Conservation (phyloP, 495 filamentous ascomycete species). For the Apiosordaria backusii region DNA sequence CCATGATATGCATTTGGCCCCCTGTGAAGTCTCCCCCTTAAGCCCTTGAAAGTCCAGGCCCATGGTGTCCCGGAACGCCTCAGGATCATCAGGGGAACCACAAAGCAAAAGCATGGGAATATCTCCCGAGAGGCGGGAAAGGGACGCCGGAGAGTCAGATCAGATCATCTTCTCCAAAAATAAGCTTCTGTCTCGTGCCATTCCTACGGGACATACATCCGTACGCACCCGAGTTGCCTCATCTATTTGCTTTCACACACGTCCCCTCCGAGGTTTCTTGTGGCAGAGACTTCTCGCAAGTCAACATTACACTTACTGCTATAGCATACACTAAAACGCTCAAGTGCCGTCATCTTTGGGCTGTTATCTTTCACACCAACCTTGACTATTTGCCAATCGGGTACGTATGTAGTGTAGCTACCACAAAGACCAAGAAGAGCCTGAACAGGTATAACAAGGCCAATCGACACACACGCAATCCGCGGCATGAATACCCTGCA, state of each 20-base stretch:
- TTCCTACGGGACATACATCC: neutral
- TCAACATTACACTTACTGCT: too few relatives aligned
- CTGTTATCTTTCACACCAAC: too few relatives aligned
- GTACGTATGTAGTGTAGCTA: too few relatives aligned
- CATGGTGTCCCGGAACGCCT: neutral
- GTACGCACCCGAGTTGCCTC: neutral
- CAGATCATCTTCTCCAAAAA: slow-evolving; percentile 1
- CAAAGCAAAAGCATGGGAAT: slow-evolving; percentile 4
- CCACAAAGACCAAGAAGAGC: too few relatives aligned
- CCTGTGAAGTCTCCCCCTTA: neutral
- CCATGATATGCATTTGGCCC: neutral
- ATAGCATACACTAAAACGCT: too few relatives aligned
- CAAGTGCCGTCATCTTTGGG: neutral
- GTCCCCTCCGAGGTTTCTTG: neutral
- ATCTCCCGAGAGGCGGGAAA: neutral
- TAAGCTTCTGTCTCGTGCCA: neutral
- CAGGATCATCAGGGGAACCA: slow-evolving; percentile 7
- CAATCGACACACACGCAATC: too few relatives aligned
- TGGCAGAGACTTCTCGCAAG: too few relatives aligned
- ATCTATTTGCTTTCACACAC: neutral
- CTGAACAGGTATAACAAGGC: too few relatives aligned
- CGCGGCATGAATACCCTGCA: neutral
- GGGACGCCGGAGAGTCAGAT: neutral
- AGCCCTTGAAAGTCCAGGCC: neutral
- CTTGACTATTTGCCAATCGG: too few relatives aligned